Evolutionary conservation across 306 rosid genomes (phyloP).

Genomic region (Morella rubra): DNA sequence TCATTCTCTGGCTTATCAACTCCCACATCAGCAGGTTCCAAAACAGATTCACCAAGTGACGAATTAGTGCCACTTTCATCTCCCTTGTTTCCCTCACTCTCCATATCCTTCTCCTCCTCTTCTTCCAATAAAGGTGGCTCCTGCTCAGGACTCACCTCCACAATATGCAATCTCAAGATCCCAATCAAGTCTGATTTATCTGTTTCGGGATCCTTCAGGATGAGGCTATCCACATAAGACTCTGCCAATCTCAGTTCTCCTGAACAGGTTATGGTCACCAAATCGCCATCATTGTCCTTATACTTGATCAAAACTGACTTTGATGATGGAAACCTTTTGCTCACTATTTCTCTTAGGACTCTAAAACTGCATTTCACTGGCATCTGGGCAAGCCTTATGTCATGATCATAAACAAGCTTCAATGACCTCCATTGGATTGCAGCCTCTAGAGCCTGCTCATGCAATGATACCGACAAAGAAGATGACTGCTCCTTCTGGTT

Average conservation of each 20-base stretch:
- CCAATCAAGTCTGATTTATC: slow-evolving; percentile 58
- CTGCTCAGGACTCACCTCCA: slow-evolving; percentile 91
- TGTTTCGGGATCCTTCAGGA: slow-evolving; percentile 49
- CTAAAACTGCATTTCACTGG: slow-evolving; percentile 55
- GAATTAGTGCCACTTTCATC: slow-evolving; percentile 74
- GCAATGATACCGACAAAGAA: slow-evolving; percentile 30
- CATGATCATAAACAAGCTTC: slow-evolving; percentile 80
- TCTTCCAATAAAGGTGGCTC: slow-evolving; percentile 91
- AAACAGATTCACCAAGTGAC: slow-evolving; percentile 61
- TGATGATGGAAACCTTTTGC: slow-evolving; percentile 83
- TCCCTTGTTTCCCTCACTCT: slow-evolving; percentile 54
- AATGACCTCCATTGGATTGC: slow-evolving; percentile 57
- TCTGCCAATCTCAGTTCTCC: slow-evolving; percentile 88
- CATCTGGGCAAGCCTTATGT: slow-evolving; percentile 91
- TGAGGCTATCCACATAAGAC: slow-evolving; percentile 62
- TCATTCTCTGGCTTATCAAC: slow-evolving; percentile 59
- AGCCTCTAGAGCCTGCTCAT: slow-evolving; percentile 35
- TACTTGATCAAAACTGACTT: slow-evolving; percentile 86
- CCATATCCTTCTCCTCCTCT: slow-evolving; percentile 79
- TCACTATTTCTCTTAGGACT: slow-evolving; percentile 68
- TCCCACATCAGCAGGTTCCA: slow-evolving; percentile 55
- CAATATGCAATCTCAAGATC: slow-evolving; percentile 78
- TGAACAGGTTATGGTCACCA: slow-evolving; percentile 88
- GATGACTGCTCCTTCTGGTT: slow-evolving; percentile 46
- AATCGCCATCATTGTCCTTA: slow-evolving; percentile 85